Evolutionary conservation across 2,329 filamentous ascomycete species (phyloP).

Genomic region (Aspergillus transmontanensis): DNA sequence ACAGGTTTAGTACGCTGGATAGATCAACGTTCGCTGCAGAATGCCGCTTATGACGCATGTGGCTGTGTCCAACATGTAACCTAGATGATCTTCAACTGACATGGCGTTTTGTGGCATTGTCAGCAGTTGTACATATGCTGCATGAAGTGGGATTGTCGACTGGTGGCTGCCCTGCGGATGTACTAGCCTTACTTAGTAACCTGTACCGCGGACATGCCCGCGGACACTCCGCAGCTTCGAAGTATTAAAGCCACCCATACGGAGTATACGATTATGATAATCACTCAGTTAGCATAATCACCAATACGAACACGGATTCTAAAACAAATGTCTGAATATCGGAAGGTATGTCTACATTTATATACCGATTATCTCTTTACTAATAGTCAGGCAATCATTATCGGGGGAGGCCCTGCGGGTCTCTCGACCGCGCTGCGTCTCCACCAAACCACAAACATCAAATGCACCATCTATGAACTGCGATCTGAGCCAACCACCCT

Average conservation of each 20-base stretch:
- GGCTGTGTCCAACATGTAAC: not conserved
- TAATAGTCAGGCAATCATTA: slow-evolving; percentile 20
- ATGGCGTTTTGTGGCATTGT: not conserved
- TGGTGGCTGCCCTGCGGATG: not conserved
- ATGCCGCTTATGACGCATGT: not conserved
- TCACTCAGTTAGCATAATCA: not conserved
- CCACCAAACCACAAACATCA: slow-evolving; percentile 17
- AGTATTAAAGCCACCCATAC: not conserved
- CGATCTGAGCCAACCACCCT: slow-evolving; percentile 32
- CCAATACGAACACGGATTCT: not conserved
- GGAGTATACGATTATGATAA: not conserved
- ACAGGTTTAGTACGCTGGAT: not conserved
- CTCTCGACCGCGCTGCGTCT: slow-evolving; percentile 24
- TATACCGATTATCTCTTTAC: not conserved
- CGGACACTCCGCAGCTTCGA: not conserved
- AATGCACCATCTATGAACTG: slow-evolving; percentile 31
- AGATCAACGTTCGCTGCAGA: not conserved
- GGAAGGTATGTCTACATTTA: not conserved
- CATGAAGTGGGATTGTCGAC: not conserved
- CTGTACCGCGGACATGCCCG: not conserved
- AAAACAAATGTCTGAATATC: not conserved
- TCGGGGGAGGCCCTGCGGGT: slow-evolving; percentile 25
- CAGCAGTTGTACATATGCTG: not conserved
- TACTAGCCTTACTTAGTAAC: not conserved
- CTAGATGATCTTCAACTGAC: not conserved